Conservation (phyloP, 2,329 filamentous ascomycete genomes). For the Diaporthe vaccinii region DNA sequence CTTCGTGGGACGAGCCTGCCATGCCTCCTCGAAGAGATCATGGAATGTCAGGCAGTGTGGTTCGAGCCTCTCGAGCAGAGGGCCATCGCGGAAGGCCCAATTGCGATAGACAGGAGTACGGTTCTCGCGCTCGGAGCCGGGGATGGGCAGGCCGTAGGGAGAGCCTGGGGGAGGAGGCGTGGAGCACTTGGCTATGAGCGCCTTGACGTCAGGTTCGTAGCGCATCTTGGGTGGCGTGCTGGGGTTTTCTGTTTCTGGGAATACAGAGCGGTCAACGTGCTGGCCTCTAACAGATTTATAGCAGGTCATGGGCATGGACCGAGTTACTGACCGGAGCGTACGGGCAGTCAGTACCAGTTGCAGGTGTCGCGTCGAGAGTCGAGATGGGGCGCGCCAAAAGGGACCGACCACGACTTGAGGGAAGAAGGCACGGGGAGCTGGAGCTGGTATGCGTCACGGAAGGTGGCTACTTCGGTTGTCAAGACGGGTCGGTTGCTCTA, state of each 20-base stretch:
- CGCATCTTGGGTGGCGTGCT: conserved; percentile 48
- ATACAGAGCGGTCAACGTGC: not conserved
- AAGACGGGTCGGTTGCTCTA: not conserved
- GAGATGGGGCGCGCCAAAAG: not conserved
- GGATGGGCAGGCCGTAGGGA: conserved; percentile 83
- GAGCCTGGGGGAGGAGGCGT: conserved; percentile 78
- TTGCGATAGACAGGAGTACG: conserved; percentile 86
- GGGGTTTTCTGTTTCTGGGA: not conserved
- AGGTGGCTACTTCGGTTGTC: not conserved
- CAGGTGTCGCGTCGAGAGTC: conserved; percentile 4
- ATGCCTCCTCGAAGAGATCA: conserved; percentile 82
- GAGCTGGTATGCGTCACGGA: not conserved
- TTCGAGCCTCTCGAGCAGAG: conserved; percentile 79
- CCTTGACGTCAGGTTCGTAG: conserved; percentile 51
- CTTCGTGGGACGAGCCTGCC: conserved; percentile 72
- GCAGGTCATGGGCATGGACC: not conserved
- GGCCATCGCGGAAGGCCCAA: conserved; percentile 80
- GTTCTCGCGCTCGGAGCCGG: conserved; percentile 79
- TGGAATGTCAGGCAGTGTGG: conserved; percentile 79
- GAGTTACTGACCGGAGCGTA: not conserved
- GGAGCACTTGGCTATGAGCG: conserved; percentile 67
- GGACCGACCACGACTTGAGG: not conserved
- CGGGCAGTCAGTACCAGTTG: not conserved
- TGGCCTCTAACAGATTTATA: not conserved
- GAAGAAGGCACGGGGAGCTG: not conserved